phyloP scores from a whole-genome alignment of 2,329 filamentous ascomycete genomes.

The Penicillium brasilianum region DNA sequence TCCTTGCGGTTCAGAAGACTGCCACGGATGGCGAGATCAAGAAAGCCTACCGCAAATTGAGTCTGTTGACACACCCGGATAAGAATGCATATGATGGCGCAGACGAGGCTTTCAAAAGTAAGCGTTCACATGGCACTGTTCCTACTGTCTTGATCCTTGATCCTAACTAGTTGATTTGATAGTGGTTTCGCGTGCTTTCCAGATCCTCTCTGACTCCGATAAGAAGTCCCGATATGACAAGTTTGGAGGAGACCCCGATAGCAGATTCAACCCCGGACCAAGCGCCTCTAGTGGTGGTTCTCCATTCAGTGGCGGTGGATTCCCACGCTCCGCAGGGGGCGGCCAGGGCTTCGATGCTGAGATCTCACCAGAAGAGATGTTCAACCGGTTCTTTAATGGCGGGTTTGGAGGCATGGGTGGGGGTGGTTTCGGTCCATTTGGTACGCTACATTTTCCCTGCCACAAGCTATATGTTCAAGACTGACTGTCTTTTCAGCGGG shows the following conservation, averaged over 20 bases:
- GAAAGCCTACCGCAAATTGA: conserved; percentile 95
- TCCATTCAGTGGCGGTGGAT: conserved; percentile 59
- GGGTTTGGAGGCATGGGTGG: conserved; percentile 57
- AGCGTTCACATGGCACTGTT: conserved; percentile 35
- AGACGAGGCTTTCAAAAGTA: conserved; percentile 95
- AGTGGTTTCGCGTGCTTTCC: conserved; percentile 92
- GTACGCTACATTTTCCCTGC: conserved; percentile 47
- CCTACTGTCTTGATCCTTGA: background rate
- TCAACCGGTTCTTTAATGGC: conserved; percentile 93
- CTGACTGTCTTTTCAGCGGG: conserved; percentile 55
- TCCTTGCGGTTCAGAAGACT: conserved; percentile 74
- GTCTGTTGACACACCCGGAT: conserved; percentile 93
- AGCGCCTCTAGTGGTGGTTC: conserved; percentile 46
- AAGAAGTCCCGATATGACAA: conserved; percentile 89
- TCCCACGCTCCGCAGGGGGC: conserved; percentile 52
- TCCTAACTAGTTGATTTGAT: conserved; percentile 4
- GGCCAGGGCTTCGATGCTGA: conserved; percentile 81
- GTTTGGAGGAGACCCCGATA: conserved; percentile 91
- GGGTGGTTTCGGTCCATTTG: conserved; percentile 58
- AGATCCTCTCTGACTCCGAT: conserved; percentile 88
- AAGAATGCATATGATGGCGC: conserved; percentile 97
- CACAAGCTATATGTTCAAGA: background rate
- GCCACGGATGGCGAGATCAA: conserved; percentile 84
- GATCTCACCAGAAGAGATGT: conserved; percentile 95
- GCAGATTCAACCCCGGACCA: conserved; percentile 69